These are phyloP conservation scores for Cladosporium sp. DNA, from an alignment of 2,329 filamentous ascomycete species.

Conservation along the genomic window DNA sequence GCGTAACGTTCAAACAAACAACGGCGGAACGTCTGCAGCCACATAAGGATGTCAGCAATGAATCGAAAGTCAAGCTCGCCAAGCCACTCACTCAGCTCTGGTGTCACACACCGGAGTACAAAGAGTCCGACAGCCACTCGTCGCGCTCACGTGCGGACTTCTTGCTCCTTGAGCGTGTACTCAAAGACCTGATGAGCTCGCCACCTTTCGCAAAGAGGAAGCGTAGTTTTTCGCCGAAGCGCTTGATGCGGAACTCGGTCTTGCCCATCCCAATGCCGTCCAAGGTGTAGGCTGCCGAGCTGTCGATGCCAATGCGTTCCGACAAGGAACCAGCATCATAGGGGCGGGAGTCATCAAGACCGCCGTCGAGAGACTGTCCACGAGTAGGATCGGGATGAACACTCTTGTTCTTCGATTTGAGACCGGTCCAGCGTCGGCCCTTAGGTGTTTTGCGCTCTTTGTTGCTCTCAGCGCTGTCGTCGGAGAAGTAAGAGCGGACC, in stretches of 20 bases:
- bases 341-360: constrained; percentile 23
- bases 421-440: constrained; percentile 24
- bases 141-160: constrained; percentile 18
- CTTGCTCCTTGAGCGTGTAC: constrained; percentile 21
- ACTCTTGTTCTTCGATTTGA: constrained; percentile 27
- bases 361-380: constrained; percentile 28
- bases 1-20: constrained; percentile 15
- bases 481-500: constrained; percentile 45
- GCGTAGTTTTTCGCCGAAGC: constrained; percentile 42
- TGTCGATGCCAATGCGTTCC: constrained; percentile 18
- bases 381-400: constrained; percentile 25
- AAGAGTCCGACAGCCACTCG: constrained; percentile 31
- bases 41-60: not conserved
- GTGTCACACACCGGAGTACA: constrained; percentile 33
- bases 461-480: constrained; percentile 38
- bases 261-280: constrained; percentile 42
- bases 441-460: constrained; percentile 30
- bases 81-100: constrained; percentile 16
- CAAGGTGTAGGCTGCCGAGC: constrained; percentile 27
- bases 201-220: constrained; percentile 37
- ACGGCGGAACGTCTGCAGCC: constrained; percentile 6
- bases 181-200: constrained; percentile 36
- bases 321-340: constrained; percentile 32
- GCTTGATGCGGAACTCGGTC: constrained; percentile 42
- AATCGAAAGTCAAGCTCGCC: not conserved